phyloP scores from a whole-genome alignment of 2,329 filamentous ascomycete genomes.

The Fusarium zealandicum region DNA sequence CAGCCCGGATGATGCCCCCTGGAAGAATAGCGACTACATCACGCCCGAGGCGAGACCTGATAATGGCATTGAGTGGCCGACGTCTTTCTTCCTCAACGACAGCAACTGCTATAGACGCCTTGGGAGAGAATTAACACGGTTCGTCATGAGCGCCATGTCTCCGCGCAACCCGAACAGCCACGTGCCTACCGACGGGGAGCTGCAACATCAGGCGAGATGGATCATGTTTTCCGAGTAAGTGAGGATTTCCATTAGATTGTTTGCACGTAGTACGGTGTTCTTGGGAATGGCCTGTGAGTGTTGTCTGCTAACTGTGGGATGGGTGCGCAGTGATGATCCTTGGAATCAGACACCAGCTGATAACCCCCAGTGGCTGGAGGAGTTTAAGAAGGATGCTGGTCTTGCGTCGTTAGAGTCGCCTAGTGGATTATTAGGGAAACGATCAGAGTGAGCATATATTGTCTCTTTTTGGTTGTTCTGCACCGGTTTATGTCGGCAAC shows the following conservation, averaged over 20 bases:
- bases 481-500: too few relatives aligned
- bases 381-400: too few relatives aligned
- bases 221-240: too few relatives aligned
- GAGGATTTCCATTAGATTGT: too few relatives aligned
- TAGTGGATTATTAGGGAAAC: too few relatives aligned
- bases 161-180: constrained; percentile 37
- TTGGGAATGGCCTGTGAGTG: background rate
- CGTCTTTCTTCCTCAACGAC: constrained; percentile 26
- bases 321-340: constrained; percentile 27
- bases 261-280: constrained; percentile 40
- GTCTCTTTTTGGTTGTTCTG: too few relatives aligned
- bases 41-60: too few relatives aligned
- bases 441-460: too few relatives aligned
- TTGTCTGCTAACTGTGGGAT: background rate
- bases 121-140: constrained; percentile 30
- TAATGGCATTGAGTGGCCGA: background rate
- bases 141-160: constrained; percentile 37
- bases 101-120: constrained; percentile 32
- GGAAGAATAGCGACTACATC: too few relatives aligned
- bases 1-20: background rate
- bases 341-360: constrained; percentile 52
- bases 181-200: constrained; percentile 45
- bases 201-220: constrained; percentile 43
- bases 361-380: constrained; percentile 43
- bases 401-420: too few relatives aligned